Base-by-base conservation (phyloP, 2,329 filamentous ascomycete genomes). In the Diaporthe caulivora region DNA sequence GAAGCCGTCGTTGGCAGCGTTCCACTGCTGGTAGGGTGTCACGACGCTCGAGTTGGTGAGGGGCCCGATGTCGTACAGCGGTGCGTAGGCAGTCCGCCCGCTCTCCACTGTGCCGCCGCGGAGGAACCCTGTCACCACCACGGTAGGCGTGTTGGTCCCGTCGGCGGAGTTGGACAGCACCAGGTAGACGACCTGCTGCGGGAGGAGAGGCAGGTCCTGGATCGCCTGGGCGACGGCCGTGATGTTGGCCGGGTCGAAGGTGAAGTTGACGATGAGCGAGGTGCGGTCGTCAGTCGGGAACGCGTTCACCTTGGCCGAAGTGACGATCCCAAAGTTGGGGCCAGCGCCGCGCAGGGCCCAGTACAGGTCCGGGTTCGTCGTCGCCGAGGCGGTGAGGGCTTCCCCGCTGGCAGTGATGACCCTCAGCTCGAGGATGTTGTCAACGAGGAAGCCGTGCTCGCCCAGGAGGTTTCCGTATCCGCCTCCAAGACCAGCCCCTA, bases 261-360 rank as follows among this genome's bases (percentile, higher is more conserved):
- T 81, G 69, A 86, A 75, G 17, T 42, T n/a, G 7, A 69, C 67
- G 1, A 81, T 84, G 65, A 84, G 80, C 62, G 84, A 82, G 8
- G 83, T 82, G 79, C 82, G 86, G 65, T 80, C 78, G 34, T 73
- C 74, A 76, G 80, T 69, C 65, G 78, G 78, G 44, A 79, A 79
- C 70, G 86, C 83, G 76, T 87, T 88, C 65, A 89, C 83, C 77
- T 86, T 86, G 24, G 84, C 78, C 4, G 83, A 84, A 1, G 86
- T 89, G 21, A 90, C 86, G 70, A 91, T 85, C 53, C 89, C 89
- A 73, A 91, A 90, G 79, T 90, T 91, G 73, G 90, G 87, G 1
- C 88, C 89, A 2, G 88, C 89, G 6, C 89, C 89, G 64, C 83
- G 82, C 76, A 91, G 83, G 1, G 83, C 89, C 89, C 88, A 91